Base-by-base conservation (phyloP, 805 yeast species). In the Lipomyces oligophaga region DNA sequence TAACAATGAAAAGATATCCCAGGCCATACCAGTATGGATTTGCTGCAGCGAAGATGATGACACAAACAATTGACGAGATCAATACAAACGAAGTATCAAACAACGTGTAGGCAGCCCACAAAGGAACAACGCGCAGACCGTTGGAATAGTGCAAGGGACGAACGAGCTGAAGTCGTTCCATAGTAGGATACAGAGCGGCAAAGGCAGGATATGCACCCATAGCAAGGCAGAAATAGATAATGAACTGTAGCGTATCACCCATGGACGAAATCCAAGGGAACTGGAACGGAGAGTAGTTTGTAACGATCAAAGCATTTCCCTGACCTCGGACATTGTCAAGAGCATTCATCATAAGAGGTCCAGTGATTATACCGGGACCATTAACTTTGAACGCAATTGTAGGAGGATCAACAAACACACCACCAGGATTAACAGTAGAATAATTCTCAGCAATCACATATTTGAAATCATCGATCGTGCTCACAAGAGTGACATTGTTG, bases 101-200 rank as follows among this genome's bases (percentile, higher is more conserved):
- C 16, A 60, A 7, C 8, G 59, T 45, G 38, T 65, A 64, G 3
- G 66, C 65, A 13, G 57, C 37, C 69, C 69, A 65, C 21, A 65
- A 42, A 4, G 69, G 67, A 13, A 61, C 42, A 2, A 63, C 63
- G 15, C 61, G 50, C 22, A 65, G 49, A 15, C 69, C 69, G 47
- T 65, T 65, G n/a, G 69, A 66, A 43, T 65, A 65, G n/a, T 65
- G 67, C 58, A 65, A 58, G 2, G 67, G 67, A 24, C 69, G 54
- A 13, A 65, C 67, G 33, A 55, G 58, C 31, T 60, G 58, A 16
- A 65, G 47, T 10, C 69, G 57, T 45, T 65, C 69, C 55, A 49
- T 63, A 3, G 68, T 66, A 1, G 69, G 68, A 41, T 65, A 65
- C 22, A 65, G 47, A 1, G 63, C 55, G 3, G 61, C 50, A 42